phyloP scores from a whole-genome alignment of 768 basidiomycete species.

The Boletus insuetus region DNA sequence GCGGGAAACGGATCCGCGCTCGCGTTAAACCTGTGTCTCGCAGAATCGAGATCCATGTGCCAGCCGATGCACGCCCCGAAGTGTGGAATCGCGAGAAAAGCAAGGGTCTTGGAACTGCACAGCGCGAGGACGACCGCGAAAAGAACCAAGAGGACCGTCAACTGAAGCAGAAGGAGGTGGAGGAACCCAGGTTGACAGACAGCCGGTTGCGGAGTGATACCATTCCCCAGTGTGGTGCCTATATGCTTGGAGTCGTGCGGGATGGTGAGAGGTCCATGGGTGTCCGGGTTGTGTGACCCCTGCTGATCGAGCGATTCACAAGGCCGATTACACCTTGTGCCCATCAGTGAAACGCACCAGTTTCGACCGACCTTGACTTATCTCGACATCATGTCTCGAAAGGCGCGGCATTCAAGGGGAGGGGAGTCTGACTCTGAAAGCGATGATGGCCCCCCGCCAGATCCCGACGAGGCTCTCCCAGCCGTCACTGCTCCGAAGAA shows the following conservation, averaged over 20 bases:
- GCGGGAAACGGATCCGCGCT: conserved; percentile 75
- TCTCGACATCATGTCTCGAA: conserved; percentile 69
- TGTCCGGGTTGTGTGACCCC: not conserved
- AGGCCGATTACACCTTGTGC: conserved; percentile 74
- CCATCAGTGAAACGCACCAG: conserved; percentile 76
- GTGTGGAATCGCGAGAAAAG: conserved; percentile 78
- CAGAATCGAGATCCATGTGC: conserved; percentile 75
- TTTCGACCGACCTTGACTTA: conserved; percentile 81
- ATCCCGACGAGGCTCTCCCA: conserved; percentile 67
- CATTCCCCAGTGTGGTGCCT: conserved; percentile 58
- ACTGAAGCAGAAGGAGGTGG: conserved; percentile 44
- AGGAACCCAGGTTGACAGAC: conserved; percentile 64
- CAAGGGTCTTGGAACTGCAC: conserved; percentile 61
- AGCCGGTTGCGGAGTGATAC: conserved; percentile 72
- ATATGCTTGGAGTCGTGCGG: conserved; percentile 76
- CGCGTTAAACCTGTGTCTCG: conserved; percentile 63
- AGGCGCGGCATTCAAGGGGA: conserved; percentile 48
- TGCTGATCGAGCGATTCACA: conserved; percentile 26
- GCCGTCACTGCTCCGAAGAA: conserved; percentile 43
- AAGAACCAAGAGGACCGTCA: conserved; percentile 61
- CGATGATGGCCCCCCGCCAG: conserved; percentile 76
- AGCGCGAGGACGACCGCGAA: conserved; percentile 72
- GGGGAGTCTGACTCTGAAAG: conserved; percentile 64
- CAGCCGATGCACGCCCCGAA: conserved; percentile 75
- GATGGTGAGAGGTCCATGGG: conserved; percentile 48